Conservation (phyloP, 495 filamentous ascomycete genomes). For the Lasiosphaeriaceae sp. region DNA sequence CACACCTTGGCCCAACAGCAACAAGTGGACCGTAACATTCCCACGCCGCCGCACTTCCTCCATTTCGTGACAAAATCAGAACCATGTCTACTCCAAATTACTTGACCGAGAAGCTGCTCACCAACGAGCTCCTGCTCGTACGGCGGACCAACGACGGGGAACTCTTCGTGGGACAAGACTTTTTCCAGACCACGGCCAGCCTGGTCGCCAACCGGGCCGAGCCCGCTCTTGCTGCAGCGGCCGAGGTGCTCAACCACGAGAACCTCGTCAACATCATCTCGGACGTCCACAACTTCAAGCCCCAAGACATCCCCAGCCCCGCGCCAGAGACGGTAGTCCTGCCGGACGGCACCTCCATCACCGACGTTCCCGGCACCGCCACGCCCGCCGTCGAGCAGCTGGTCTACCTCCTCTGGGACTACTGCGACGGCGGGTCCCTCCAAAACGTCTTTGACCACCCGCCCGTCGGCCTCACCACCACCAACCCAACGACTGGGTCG, state of each 20-base stretch:
- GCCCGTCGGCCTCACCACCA: neutral
- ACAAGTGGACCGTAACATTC: too few species aligned
- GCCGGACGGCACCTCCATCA: too few species aligned
- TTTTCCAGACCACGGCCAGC: neutral
- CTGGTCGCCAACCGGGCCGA: neutral
- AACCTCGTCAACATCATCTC: constrained; percentile 37
- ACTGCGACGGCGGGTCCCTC: constrained; percentile 37
- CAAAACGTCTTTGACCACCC: constrained; percentile 23
- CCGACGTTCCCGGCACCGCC: too few species aligned
- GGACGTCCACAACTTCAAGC: constrained; percentile 8
- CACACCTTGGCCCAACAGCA: too few species aligned
- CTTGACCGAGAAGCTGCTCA: constrained; percentile 8
- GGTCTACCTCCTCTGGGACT: constrained; percentile 31
- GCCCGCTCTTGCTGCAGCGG: constrained; percentile 10
- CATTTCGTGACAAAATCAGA: too few species aligned
- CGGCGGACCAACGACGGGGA: constrained; percentile 22
- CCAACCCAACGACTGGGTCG: too few species aligned
- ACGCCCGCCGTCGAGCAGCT: too few species aligned
- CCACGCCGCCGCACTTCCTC: too few species aligned
- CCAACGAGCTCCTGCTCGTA: constrained; percentile 13
- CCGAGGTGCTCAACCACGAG: constrained; percentile 37
- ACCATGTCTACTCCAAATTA: too few species aligned
- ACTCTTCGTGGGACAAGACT: constrained; percentile 13
- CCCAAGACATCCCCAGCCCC: neutral
- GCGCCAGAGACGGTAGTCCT: too few species aligned